Evolutionary conservation across 192 early-diverging fungal genomes (phyloP), one percentile per base, ranked within the genome.

Genomic region (Dissophora ornata): DNA sequence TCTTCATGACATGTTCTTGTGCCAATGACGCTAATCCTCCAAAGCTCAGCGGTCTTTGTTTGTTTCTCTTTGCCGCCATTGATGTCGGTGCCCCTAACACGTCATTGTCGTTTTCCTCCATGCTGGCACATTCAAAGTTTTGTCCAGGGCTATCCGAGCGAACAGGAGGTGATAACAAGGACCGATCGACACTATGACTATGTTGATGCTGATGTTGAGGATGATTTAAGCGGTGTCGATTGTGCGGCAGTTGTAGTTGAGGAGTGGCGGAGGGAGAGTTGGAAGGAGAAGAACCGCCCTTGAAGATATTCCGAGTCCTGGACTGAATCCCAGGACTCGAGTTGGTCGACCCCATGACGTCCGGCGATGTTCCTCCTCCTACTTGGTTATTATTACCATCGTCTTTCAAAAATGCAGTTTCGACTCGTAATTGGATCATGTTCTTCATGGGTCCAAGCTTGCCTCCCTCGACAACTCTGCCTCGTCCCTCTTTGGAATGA

Each of bases 371-470:
- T 45, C 15, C n/a, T 45, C 15, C n/a, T 24, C 25, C 19, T 50
- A 18, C 10, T 62, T 30, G 53, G 29, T 49, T 62, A 4, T 26
- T 22, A 54, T 38, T 46, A 26, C 12, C 21, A 19, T 66, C 63
- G 3, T 66, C 57, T 16, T 11, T 65, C 18, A n/a, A 11, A 16
- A 59, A 36, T 2, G 41, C 63, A 10, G 71, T 75, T 32, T 75
- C 71, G 13, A 75, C 71, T 6, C 57, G 63, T 16, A 75, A 34
- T 6, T 75, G 73, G 25, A 77, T 77, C 73, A 77, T 77, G 30
- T 77, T 77, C 59, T 67, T 77, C 48, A 77, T 53, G 3, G 58
- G 22, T 0, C 73, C 73, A 1, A 67, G 25, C 51, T 62, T 67
- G 1, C 65, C 65, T 0, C 65, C 63, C 33, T 67, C 64, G 19